These are phyloP conservation scores for Vaccinium corymbosum DNA, from an alignment of 148 eudicot genomes.

Conservation along the genomic window DNA sequence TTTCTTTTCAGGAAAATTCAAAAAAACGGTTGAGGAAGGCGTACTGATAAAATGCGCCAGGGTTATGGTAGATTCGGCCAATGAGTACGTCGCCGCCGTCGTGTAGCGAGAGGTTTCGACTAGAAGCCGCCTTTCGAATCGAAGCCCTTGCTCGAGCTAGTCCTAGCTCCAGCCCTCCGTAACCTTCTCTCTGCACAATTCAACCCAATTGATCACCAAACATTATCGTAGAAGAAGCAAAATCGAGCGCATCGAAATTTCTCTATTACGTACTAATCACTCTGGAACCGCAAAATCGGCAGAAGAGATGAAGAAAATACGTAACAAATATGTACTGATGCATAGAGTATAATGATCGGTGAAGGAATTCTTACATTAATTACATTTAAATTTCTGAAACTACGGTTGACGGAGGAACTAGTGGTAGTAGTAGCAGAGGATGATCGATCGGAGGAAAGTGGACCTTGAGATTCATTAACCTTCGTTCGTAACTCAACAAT, in stretches of 20 bases:
- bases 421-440: neutral
- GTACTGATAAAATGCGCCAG: slow-evolving; percentile 62
- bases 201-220: neutral
- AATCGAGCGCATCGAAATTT: neutral
- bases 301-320: no score
- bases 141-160: slow-evolving; percentile 63
- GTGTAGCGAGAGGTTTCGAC: slow-evolving; percentile 27
- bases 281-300: slow-evolving; percentile 1
- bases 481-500: slow-evolving; percentile 8
- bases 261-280: neutral
- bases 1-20: neutral
- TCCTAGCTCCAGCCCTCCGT: slow-evolving; percentile 42
- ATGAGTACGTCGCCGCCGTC: slow-evolving; percentile 15
- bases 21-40: slow-evolving; percentile 3
- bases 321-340: no score
- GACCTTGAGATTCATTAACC: neutral
- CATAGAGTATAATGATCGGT: neutral
- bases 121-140: slow-evolving; percentile 43
- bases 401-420: neutral
- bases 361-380: neutral
- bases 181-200: slow-evolving; percentile 25
- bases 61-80: slow-evolving; percentile 46
- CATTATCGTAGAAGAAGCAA: neutral
- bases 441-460: neutral
- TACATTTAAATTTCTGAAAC: slow-evolving; percentile 10